Evolutionary conservation across 306 rosid species (phyloP).

Genomic region (Gillenia trifoliata): DNA sequence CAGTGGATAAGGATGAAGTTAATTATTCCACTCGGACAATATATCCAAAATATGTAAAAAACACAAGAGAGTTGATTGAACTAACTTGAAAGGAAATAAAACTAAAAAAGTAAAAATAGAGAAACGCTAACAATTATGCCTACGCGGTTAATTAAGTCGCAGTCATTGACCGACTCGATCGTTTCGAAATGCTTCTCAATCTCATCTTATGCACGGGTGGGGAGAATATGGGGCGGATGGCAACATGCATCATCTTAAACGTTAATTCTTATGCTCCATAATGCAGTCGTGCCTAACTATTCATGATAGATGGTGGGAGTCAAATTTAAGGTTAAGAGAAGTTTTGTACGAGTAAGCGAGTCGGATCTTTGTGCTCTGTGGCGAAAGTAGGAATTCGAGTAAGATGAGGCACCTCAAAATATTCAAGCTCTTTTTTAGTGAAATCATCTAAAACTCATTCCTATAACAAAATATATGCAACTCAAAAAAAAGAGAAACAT

Average conservation of each 20-base stretch:
- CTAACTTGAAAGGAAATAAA: neutral
- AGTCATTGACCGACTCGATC: neutral
- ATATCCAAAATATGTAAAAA: neutral
- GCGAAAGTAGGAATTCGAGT: too few relatives aligned
- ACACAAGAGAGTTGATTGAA: neutral
- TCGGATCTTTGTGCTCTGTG: too few relatives aligned
- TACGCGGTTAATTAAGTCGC: neutral
- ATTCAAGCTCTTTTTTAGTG: too few relatives aligned
- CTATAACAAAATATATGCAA: too few relatives aligned
- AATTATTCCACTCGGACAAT: too few relatives aligned
- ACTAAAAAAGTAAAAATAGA: too few relatives aligned
- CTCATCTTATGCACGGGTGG: neutral
- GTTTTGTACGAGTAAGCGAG: too few relatives aligned
- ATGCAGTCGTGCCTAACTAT: neutral
- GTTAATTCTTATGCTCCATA: neutral
- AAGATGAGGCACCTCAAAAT: too few relatives aligned
- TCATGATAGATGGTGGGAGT: neutral
- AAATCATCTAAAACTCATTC: too few relatives aligned
- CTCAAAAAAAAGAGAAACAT: too few relatives aligned
- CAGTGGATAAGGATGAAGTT: slow-evolving; percentile 3
- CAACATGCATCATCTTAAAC: neutral
- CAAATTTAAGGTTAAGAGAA: neutral
- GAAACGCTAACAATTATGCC: too few relatives aligned
- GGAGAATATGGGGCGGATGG: too few relatives aligned
- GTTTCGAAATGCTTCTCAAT: neutral